A percentile compares a stretch with the other conserved stretches of the same genome.
These are phyloP conservation scores for Penicillium canescens DNA, from an alignment of 495 filamentous ascomycete genomes.

Conservation along the genomic window DNA sequence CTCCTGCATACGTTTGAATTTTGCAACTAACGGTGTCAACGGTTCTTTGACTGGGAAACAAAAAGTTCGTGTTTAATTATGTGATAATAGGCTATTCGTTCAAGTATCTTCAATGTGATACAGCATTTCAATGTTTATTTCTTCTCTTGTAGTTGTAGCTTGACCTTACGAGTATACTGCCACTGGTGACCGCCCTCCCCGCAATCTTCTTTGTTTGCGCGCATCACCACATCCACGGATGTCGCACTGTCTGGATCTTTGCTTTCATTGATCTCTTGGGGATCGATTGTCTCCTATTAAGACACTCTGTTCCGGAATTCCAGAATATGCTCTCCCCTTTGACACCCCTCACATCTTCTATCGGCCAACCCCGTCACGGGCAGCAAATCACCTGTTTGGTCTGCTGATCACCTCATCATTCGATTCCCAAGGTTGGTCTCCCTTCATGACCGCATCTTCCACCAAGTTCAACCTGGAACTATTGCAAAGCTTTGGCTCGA, in stretches of 20 bases:
- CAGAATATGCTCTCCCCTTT: not conserved
- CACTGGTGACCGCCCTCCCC: conserved; percentile 1
- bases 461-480: too few relatives aligned
- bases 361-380: conserved; percentile 22
- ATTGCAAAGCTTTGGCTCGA: not conserved
- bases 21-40: conserved; percentile 22
- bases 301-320: not conserved
- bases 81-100: conserved; percentile 18
- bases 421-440: conserved; percentile 1
- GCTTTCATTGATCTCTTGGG: not conserved
- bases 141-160: not conserved
- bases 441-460: not conserved
- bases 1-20: conserved; percentile 13
- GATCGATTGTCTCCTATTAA: not conserved
- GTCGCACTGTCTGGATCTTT: not conserved
- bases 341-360: conserved; percentile 1
- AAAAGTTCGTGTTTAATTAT: conserved; percentile 24
- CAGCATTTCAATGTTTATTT: conserved; percentile 8
- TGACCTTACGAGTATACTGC: not conserved
- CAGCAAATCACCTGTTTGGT: conserved; percentile 28
- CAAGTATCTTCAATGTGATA: conserved; percentile 21
- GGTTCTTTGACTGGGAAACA: conserved; percentile 14
- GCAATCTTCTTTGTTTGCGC: conserved; percentile 3
- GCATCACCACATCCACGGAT: too few relatives aligned
- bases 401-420: conserved; percentile 32